Evolutionary conservation across 108 stramenopile species (phyloP).

Genomic region (Skeletonema menzelii): DNA sequence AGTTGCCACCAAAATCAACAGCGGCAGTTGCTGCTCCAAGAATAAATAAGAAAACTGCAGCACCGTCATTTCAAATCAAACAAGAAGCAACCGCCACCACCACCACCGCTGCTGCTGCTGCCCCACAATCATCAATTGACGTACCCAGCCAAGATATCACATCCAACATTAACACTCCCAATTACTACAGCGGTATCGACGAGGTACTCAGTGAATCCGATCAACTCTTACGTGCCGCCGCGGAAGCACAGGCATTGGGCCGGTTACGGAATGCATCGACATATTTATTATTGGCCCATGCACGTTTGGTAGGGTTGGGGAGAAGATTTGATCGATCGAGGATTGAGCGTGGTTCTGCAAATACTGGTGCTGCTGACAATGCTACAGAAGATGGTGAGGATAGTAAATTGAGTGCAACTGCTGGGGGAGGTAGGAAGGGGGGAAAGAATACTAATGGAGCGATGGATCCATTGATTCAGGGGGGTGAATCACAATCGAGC

Average conservation of each 20-base stretch:
- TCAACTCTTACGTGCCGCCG: constrained; percentile 70
- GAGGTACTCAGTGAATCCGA: constrained; percentile 75
- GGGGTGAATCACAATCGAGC: constrained; percentile 3
- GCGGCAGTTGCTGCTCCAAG: too few relatives aligned
- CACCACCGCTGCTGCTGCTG: not conserved
- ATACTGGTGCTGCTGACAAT: not conserved
- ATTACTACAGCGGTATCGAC: constrained; percentile 54
- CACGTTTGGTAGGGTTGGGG: constrained; percentile 79
- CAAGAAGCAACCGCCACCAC: not conserved
- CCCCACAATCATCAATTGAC: not conserved
- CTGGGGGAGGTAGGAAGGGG: not conserved
- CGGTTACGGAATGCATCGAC: constrained; percentile 72
- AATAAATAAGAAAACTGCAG: not conserved
- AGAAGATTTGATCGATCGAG: constrained; percentile 73
- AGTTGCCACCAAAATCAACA: too few relatives aligned
- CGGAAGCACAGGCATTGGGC: constrained; percentile 76
- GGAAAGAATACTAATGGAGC: not conserved
- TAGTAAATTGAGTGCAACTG: not conserved
- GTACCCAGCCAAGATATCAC: not conserved
- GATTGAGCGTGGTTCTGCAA: constrained; percentile 1
- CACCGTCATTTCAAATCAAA: not conserved
- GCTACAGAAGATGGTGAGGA: constrained; percentile 1
- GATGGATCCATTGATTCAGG: constrained; percentile 13
- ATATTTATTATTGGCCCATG: constrained; percentile 74
- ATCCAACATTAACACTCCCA: constrained; percentile 42